Evolutionary conservation across 2,329 filamentous ascomycete species (phyloP), one percentile per base, ranked within the genome.

Genomic region (Ophiosphaerella narmari): DNA sequence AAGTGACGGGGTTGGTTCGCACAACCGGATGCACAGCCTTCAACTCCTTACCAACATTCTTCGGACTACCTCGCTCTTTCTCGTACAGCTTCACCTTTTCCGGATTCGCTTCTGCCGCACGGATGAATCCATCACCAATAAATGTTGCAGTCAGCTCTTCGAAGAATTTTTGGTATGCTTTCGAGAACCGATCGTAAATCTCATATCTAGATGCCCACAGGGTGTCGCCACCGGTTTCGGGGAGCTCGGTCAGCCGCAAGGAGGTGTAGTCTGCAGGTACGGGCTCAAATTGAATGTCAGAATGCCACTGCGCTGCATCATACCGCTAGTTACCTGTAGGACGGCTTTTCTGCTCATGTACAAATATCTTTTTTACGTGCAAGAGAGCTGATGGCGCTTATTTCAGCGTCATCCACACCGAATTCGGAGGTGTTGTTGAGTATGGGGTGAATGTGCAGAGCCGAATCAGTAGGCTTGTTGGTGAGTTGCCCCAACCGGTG

Each of bases 201-300:
- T 76, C 75, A 44, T 77, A 78, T 2, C 74, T 75, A 0, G 73
- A 76, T 21, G 67, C 71, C 73, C 74, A 77, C 1, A 76, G 68
- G 0, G 74, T 77, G 42, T 77, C 75, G 9, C 74, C 74, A 13
- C 74, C 73, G 2, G 49, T 47, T 8, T 53, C 26, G 0, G 35
- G 67, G 9, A 66, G 40, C 39, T 57, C 37, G 1, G 55, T 59
- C 0, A 86, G 70, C 42, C 83, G 78, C n/a, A 88, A 73, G 0
- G 82, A 76, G 0, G 85, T 79, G 60, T 88, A 89, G 64, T 89
- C 86, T 7, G 80, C 79, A 0, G 86, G 86, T 3, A 82, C 74
- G 0, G 80, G 80, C 71, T 89, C 86, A 51, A 87, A 89, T 0
- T 81, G 80, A 56, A 88, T 87, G 54, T 88, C 85, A 0, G 80